Percentiles rank a stretch among this genome's conserved stretches.
Evolutionary conservation across 257 asterid genomes (phyloP).

Genomic region (Lithospermum erythrorhizon): DNA sequence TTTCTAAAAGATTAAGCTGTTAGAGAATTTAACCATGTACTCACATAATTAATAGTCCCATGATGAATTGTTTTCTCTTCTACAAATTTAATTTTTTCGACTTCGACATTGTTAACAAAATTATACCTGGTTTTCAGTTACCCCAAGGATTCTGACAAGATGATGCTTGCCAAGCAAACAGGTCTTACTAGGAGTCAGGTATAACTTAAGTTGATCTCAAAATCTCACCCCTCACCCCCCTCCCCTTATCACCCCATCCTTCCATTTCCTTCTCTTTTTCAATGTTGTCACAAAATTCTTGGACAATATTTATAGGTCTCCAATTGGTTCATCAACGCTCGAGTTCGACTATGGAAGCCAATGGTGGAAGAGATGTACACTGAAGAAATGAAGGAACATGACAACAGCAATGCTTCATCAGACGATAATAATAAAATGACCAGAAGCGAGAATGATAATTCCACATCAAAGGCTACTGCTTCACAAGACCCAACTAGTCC

Average conservation of each 20-base stretch:
- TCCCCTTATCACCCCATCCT: neutral
- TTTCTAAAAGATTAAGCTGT: no score
- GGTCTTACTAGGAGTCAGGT: conserved; percentile 88
- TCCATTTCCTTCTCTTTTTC: neutral
- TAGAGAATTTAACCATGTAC: no score
- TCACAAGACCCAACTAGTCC: conserved; percentile 30
- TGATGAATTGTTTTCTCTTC: neutral
- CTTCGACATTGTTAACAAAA: neutral
- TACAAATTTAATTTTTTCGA: neutral
- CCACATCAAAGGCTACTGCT: conserved; percentile 11
- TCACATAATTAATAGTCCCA: no score
- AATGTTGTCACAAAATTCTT: neutral
- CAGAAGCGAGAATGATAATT: conserved; percentile 13
- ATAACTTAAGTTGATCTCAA: neutral
- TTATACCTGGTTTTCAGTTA: conserved; percentile 28
- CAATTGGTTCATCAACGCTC: conserved; percentile 75
- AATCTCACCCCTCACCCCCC: no score
- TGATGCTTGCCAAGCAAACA: conserved; percentile 60
- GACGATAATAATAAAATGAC: conserved; percentile 9
- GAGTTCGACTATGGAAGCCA: conserved; percentile 83
- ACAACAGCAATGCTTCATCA: conserved; percentile 14
- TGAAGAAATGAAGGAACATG: conserved; percentile 51
- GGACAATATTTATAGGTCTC: conserved; percentile 39
- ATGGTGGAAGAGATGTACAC: conserved; percentile 78
- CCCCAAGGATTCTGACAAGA: conserved; percentile 71